Evolutionary conservation across 108 stramenopile genomes (phyloP).

Genomic region (Ochromonas danica): DNA sequence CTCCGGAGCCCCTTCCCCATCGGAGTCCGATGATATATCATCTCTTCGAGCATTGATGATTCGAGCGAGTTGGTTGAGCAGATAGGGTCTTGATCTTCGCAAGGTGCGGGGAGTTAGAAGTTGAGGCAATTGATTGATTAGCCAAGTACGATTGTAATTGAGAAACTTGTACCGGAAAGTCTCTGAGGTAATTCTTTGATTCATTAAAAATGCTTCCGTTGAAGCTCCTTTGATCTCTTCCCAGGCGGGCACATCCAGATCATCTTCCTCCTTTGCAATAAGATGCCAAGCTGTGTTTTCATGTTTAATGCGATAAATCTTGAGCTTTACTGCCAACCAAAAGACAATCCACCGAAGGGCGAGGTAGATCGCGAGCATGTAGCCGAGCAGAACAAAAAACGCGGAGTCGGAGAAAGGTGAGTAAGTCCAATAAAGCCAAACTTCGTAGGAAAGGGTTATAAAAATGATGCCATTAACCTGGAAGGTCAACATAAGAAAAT

Average conservation of each 20-base stretch:
- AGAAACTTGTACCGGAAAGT: constrained; percentile 81
- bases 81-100: constrained; percentile 66
- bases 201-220: constrained; percentile 70
- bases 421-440: constrained; percentile 69
- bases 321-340: constrained; percentile 57
- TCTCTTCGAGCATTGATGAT: constrained; percentile 64
- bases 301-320: constrained; percentile 69
- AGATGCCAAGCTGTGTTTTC: constrained; percentile 69
- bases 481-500: constrained; percentile 71
- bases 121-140: constrained; percentile 68
- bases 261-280: constrained; percentile 48
- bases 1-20: constrained; percentile 53
- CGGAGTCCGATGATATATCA: constrained; percentile 67
- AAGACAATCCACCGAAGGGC: constrained; percentile 50
- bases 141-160: constrained; percentile 73
- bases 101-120: constrained; percentile 73
- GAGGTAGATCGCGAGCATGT: constrained; percentile 45
- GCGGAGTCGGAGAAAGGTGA: constrained; percentile 73
- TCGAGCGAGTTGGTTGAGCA: constrained; percentile 70
- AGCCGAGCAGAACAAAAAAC: constrained; percentile 50
- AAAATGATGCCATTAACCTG: constrained; percentile 72
- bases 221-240: constrained; percentile 56
- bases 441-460: constrained; percentile 67
- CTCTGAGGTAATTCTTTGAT: constrained; percentile 67
- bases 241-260: constrained; percentile 54